These are phyloP conservation scores for Pleurotus giganteus DNA, from an alignment of 768 basidiomycete genomes.

Conservation along the genomic window DNA sequence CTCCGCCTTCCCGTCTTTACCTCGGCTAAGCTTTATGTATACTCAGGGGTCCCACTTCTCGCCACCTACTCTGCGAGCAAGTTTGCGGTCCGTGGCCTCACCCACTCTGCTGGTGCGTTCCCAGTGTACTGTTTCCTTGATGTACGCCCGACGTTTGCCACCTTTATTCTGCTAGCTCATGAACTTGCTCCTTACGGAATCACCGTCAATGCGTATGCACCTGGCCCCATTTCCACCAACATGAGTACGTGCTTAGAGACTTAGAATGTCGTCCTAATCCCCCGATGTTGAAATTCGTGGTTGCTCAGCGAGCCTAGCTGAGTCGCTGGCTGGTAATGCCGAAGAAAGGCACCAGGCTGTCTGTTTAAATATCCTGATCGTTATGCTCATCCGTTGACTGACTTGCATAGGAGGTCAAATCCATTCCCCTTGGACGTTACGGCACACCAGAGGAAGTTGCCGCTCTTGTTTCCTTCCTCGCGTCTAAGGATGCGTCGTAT, in stretches of 20 bases:
- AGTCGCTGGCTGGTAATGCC: background rate
- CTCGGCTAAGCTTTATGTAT: background rate
- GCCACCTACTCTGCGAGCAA: conserved; percentile 33
- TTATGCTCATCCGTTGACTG: background rate
- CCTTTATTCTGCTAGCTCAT: conserved; percentile 20
- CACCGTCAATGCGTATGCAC: conserved; percentile 41
- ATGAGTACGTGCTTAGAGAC: background rate
- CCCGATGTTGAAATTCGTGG: background rate
- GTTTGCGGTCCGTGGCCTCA: conserved; percentile 38
- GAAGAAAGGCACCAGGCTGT: background rate
- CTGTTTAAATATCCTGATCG: background rate
- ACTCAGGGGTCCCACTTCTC: background rate
- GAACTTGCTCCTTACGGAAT: conserved; percentile 36
- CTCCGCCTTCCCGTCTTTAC: background rate
- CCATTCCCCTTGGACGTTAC: conserved; percentile 2
- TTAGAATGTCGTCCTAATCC: background rate
- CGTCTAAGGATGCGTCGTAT: conserved; percentile 30
- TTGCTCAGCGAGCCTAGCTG: background rate
- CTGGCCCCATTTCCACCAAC: conserved; percentile 24
- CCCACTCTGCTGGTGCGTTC: conserved; percentile 36
- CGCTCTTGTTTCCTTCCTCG: conserved; percentile 33
- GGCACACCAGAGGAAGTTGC: conserved; percentile 31
- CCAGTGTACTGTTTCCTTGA: background rate
- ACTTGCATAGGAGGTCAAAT: background rate
- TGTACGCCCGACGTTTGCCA: conserved; percentile 4